Base-by-base conservation (phyloP, 805 yeast species). In the Kazachstania psychrophila region DNA sequence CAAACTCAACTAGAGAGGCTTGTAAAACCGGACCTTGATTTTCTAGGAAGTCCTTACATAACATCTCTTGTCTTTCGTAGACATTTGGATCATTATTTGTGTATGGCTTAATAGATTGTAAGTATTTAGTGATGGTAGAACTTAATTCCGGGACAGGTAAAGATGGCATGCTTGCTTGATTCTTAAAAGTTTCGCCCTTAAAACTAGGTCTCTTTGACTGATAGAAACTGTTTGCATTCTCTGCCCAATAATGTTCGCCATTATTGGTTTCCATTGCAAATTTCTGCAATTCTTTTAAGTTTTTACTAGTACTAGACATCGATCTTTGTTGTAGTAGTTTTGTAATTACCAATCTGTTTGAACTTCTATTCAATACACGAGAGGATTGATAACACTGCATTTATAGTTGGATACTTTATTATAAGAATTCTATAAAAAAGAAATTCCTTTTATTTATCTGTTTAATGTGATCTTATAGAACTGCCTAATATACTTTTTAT, bases 71-170 rank as follows among this genome's bases (percentile, higher is more conserved):
- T 18, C 42, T 39, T 39, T 73, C 66, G 31, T 64, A 64, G 38
- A 72, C 71, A 49, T 75, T 77, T 23, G 66, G 66, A 16, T 65
- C 60, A 12, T 71, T 65, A 34, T 73, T 68, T 32, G 60, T 68
- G 34, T 69, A 75, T 1, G 97, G 95, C 49, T 71, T 72, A 32
- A 89, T 73, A 2, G 94, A 73, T 43, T 71, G 66, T 52, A 88
- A 68, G 59, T 85, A 89, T 41, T 73, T 73, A 9, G 65, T 58
- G 30, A 82, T 71, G 3, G 96, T 85, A 36, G 77, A 75, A 39
- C 75, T 69, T 40, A 89, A 68, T 1, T 78, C 62, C 2, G 98
- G 98, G 6, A 89, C 94, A 0, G 96, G 96, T 47, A 89, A 71
- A 34, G 75, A 69, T 6, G 96, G 96, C 37, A 89, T 71, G 31